Base-by-base conservation (phyloP, 176 grass and related monocot species). In the Eleusine indica region DNA sequence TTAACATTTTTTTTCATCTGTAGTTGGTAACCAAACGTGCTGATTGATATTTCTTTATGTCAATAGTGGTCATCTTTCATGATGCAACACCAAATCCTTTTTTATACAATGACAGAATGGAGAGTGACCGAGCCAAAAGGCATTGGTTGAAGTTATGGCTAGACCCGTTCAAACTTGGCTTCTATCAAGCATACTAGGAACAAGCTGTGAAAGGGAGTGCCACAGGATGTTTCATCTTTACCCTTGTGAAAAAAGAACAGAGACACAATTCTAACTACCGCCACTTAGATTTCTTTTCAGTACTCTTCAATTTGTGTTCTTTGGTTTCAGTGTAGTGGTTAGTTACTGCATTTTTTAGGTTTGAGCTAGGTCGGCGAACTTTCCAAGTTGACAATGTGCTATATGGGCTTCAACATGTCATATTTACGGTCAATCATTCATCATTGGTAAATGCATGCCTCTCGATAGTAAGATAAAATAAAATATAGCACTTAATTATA, bases 81-180 rank as follows among this genome's bases (percentile, higher is more conserved):
- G 38, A 84, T 47, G 43, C 9, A 60, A 68, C 29, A 74, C 4
- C 39, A 57, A 67, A 67, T 29, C 44, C 25, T 47, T 66, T 68
- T 57, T 39, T 52, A 68, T 80, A 68, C 1, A 60, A 30, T 79
- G 15, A 29, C 32, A 86, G 6, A 68, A 79, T 84, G 47, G 67
- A 19, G 28, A 44, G 30, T 18, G 49, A 70, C 30, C 32, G n/a
- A 22, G 22, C 38, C 15, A 54, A 70, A 81, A 81, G 49, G 12
- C 9, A 49, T 40, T 25, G 35, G 22, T 63, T 75, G 15, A 35
- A 35, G 48, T 43, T 64, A 49, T 5, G 4, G 28, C 21, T 57
- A 67, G 43, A 35, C 1, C 46, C 35, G 60, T 6, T 70, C 4
- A 70, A 70, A 41, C 15, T 62, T 68, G 15, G 7, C 35, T 17